Evolutionary conservation across 140 eudicot species (phyloP), one percentile per base, ranked within the genome.

Genomic region (Ambrosia hybrid): DNA sequence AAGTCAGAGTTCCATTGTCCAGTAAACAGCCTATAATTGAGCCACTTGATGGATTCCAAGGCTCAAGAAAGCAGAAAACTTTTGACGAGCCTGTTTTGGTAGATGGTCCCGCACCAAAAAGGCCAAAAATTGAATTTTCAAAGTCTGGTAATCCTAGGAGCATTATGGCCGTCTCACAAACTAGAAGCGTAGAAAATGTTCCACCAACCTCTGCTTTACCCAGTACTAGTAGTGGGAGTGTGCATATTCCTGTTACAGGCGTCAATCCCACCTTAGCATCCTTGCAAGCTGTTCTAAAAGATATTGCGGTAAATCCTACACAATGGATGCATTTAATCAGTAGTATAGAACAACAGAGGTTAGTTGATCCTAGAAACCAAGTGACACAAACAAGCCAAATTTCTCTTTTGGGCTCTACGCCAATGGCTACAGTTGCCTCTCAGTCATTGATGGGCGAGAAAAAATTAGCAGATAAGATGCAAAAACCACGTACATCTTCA

Each of bases 221-320:
- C 6, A 78, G 30, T 79, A 51, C 75, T 4, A 57, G 43, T 38
- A 80, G 64, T 79, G 76, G 73, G 69, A 77, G 46, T 62, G 68
- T 68, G 65, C 85, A 75, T 43, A 2, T 55, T 10, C 87, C 88
- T n/a, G 71, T 70, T 52, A 65, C 85, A 3, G 79, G 68, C 57
- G 76, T 71, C 30, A 85, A 14, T 76, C 3, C 89, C 16, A 55
- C 96, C 13, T 71, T 76, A 41, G 68, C 86, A 62, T 80, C 96
- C 2, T 66, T 93, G 70, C 92, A 85, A 37, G 82, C 98, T 63
- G 51, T 93, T 16, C 77, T 93, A 73, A 89, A 84, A 74, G 93
- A 86, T 78, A 80, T 87, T 65, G 96, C 89, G 65, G 97, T 85
- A 60, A 89, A 93, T 73, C 96, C 96, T 74, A 75, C 89, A 0